Conservation (phyloP, 495 filamentous ascomycete species). For the Penicillium lividum region DNA sequence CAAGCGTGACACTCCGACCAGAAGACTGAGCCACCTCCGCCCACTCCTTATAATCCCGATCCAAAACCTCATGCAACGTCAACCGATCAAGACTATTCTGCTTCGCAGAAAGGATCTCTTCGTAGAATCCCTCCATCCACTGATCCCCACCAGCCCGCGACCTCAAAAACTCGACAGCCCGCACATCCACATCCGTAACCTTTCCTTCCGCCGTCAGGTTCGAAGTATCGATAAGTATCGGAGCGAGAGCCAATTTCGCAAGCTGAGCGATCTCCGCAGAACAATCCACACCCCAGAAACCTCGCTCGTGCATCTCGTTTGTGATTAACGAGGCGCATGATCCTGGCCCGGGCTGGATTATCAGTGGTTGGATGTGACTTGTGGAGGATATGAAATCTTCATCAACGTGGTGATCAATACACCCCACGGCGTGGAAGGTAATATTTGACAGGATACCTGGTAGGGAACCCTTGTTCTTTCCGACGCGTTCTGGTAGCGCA, state of each 20-base stretch:
- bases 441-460: constrained; percentile 35
- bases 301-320: constrained; percentile 52
- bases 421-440: constrained; percentile 60
- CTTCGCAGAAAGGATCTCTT: constrained; percentile 66
- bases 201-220: constrained; percentile 71
- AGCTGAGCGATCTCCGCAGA: constrained; percentile 52
- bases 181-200: constrained; percentile 67
- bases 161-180: constrained; percentile 66
- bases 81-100: constrained; percentile 65
- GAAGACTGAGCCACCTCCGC: constrained; percentile 43
- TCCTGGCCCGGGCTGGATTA: constrained; percentile 66
- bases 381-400: constrained; percentile 60
- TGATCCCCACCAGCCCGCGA: constrained; percentile 38
- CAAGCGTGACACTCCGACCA: constrained; percentile 52
- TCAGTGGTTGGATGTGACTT: constrained; percentile 45
- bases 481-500: constrained; percentile 58
- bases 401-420: constrained; percentile 91
- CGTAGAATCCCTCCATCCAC: constrained; percentile 58
- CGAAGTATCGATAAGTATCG: constrained; percentile 81
- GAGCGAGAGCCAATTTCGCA: constrained; percentile 74
- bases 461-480: constrained; percentile 27
- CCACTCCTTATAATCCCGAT: constrained; percentile 96
- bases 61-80: constrained; percentile 69
- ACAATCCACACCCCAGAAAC: constrained; percentile 48
- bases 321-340: constrained; percentile 82